Evolutionary conservation across 345 rosid genomes (phyloP).

Genomic region (Chamaenerion angustifolium): DNA sequence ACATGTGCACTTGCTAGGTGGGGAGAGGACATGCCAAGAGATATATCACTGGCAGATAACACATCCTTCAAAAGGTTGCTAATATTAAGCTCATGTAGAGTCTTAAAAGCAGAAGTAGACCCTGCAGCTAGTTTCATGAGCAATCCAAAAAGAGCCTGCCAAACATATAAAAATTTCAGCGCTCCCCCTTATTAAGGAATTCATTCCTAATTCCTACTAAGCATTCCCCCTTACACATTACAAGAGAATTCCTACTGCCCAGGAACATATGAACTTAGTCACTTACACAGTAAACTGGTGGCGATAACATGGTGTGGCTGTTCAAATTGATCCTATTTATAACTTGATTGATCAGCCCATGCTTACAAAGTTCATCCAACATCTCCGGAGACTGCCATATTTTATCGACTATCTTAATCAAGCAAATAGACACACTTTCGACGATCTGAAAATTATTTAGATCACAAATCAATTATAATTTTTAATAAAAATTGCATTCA

Average conservation of each 20-base stretch:
- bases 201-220: too few relatives aligned
- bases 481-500: background rate
- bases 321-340: constrained; percentile 49
- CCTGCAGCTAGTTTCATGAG: constrained; percentile 68
- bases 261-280: constrained; percentile 1
- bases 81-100: constrained; percentile 66
- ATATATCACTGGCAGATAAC: constrained; percentile 47
- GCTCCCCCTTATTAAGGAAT: too few relatives aligned
- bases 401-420: constrained; percentile 68
- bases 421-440: constrained; percentile 67
- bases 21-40: constrained; percentile 59
- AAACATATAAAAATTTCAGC: constrained; percentile 13
- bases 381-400: constrained; percentile 47
- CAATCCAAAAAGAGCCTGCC: constrained; percentile 77
- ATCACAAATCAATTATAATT: background rate
- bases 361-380: constrained; percentile 67
- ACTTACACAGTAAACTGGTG: constrained; percentile 59
- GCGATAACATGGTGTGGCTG: constrained; percentile 68
- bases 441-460: constrained; percentile 43
- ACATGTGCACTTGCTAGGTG: constrained; percentile 44
- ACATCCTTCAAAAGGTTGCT: constrained; percentile 65
- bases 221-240: too few relatives aligned
- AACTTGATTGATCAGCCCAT: constrained; percentile 59
- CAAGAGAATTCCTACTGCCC: too few relatives aligned
- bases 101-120: constrained; percentile 58